These are phyloP conservation scores for Angomonas ambiguus DNA, from an alignment of 208 protist genomes.

Conservation along the genomic window DNA sequence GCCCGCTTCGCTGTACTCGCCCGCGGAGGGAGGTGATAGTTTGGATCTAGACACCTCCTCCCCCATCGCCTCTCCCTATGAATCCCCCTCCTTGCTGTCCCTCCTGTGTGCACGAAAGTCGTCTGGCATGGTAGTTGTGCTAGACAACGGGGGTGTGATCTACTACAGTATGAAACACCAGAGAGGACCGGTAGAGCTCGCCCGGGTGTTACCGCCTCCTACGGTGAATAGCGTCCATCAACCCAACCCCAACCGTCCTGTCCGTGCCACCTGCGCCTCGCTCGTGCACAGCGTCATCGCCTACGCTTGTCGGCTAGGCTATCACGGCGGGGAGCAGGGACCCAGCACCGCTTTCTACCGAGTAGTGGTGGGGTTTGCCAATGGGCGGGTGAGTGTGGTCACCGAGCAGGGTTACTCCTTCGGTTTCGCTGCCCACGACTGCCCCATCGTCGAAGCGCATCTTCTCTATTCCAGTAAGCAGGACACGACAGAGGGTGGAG, in stretches of 20 bases:
- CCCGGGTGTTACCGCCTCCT: constrained; percentile 25
- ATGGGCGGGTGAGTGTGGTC: constrained; percentile 78
- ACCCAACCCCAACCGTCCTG: neutral
- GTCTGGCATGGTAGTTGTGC: constrained; percentile 40
- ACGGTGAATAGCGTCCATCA: neutral
- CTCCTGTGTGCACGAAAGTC: constrained; percentile 33
- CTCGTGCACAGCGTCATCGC: constrained; percentile 58
- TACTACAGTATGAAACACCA: constrained; percentile 38
- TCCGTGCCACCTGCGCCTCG: constrained; percentile 38
- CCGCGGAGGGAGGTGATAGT: constrained; percentile 3
- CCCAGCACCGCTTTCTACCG: constrained; percentile 37
- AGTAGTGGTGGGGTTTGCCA: constrained; percentile 59
- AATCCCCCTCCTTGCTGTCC: constrained; percentile 26
- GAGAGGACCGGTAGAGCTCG: constrained; percentile 36
- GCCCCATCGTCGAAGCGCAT: constrained; percentile 41
- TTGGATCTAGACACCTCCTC: neutral
- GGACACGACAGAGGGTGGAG: neutral
- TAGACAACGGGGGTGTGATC: constrained; percentile 39
- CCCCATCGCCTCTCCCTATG: neutral
- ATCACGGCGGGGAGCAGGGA: neutral
- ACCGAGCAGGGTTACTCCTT: constrained; percentile 63
- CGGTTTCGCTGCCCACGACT: constrained; percentile 67
- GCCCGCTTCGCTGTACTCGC: constrained; percentile 11
- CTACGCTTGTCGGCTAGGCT: constrained; percentile 33
- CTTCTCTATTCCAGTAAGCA: constrained; percentile 21